A percentile compares a stretch with the other conserved stretches of the same genome.
These are phyloP conservation scores for Leishmania gerbilli DNA, from an alignment of 208 protist genomes.

Conservation along the genomic window DNA sequence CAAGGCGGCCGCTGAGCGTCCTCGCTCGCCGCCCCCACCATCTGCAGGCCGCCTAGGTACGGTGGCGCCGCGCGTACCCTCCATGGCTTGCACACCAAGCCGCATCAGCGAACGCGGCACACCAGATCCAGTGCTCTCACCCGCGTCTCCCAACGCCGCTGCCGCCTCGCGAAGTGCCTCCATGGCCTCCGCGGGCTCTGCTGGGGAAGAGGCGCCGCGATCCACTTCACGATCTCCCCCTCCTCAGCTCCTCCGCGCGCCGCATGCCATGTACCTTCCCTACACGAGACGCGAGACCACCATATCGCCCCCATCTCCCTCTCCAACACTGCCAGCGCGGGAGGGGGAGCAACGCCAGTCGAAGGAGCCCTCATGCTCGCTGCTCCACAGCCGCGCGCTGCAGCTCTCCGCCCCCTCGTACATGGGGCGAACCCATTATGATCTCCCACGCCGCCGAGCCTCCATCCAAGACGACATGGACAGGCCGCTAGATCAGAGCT, in stretches of 20 bases:
- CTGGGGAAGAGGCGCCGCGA: background rate
- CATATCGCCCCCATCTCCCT: background rate
- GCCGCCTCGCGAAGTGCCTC: background rate
- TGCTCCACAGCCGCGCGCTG: background rate
- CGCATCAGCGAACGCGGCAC: background rate
- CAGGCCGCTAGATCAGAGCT: background rate
- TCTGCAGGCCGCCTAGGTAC: background rate
- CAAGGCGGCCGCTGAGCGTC: background rate
- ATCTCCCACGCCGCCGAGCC: background rate
- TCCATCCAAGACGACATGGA: background rate
- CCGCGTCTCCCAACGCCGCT: background rate
- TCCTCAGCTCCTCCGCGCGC: background rate
- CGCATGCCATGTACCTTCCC: background rate
- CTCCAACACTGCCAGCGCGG: background rate
- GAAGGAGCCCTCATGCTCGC: background rate
- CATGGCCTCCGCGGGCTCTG: background rate
- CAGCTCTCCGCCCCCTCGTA: background rate
- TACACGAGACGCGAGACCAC: background rate
- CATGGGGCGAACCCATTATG: background rate
- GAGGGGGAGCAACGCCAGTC: background rate
- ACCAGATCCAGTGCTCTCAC: background rate
- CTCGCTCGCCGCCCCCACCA: background rate
- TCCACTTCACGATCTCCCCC: background rate
- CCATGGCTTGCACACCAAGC: background rate
- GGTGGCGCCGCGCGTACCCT: background rate